Evolutionary conservation across 495 filamentous ascomycete genomes (phyloP).

Genomic region (Talaromyces nanjingensis): DNA sequence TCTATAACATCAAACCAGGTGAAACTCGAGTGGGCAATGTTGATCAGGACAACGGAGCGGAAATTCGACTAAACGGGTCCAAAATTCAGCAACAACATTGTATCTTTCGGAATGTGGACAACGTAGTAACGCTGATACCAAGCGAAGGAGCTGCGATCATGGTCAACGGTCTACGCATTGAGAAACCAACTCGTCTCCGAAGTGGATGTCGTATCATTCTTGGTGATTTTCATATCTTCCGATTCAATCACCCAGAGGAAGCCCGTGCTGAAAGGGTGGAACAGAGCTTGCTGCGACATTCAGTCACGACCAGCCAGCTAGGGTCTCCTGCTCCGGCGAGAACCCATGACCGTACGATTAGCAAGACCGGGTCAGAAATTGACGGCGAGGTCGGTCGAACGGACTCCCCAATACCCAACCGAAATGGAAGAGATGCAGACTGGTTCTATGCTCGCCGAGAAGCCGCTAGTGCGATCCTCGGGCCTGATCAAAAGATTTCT

Average conservation of each 20-base stretch:
- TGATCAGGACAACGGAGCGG: constrained; percentile 66
- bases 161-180: constrained; percentile 89
- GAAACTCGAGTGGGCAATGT: constrained; percentile 90
- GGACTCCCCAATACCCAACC: constrained; percentile 70
- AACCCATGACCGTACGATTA: constrained; percentile 70
- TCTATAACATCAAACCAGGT: constrained; percentile 97
- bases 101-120: constrained; percentile 85
- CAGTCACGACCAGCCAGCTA: constrained; percentile 74
- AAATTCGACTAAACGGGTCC: constrained; percentile 90
- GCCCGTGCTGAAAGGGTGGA: constrained; percentile 88
- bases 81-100: constrained; percentile 91
- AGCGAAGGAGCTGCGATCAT: constrained; percentile 89
- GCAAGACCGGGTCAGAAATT: constrained; percentile 64
- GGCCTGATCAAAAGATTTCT: constrained; percentile 85
- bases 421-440: constrained; percentile 71
- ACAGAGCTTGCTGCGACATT: constrained; percentile 81
- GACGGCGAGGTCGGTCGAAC: constrained; percentile 66
- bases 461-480: constrained; percentile 82
- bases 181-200: constrained; percentile 73
- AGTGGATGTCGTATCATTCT: constrained; percentile 94
- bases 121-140: constrained; percentile 81
- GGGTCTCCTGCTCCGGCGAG: constrained; percentile 61
- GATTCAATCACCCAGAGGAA: constrained; percentile 97
- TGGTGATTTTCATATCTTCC: constrained; percentile 97
- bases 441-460: constrained; percentile 94